Evolutionary conservation across 2,329 filamentous ascomycete species (phyloP).

Genomic region (Alternaria arborescens): DNA sequence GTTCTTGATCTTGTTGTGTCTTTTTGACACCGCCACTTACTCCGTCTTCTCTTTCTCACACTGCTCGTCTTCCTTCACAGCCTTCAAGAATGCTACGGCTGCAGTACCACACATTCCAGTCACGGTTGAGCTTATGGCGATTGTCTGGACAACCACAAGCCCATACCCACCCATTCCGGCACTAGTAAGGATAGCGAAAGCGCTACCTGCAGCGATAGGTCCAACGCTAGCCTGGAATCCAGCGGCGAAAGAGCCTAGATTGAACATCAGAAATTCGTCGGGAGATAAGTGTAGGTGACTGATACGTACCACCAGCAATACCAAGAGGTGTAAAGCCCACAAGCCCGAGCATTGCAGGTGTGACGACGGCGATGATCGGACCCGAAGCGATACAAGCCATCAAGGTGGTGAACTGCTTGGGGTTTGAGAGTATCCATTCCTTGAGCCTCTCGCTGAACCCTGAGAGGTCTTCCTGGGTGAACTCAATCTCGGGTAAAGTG

Average conservation of each 20-base stretch:
- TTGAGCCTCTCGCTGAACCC: too few species aligned
- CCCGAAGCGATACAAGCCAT: too few species aligned
- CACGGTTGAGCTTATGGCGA: not conserved
- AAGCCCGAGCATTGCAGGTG: too few species aligned
- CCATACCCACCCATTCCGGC: not conserved
- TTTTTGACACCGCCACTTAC: not conserved
- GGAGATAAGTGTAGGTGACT: too few species aligned
- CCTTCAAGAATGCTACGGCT: not conserved
- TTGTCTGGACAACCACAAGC: not conserved
- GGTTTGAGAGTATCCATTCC: too few species aligned
- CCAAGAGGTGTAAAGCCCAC: too few species aligned
- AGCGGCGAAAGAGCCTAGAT: not conserved
- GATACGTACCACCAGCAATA: too few species aligned
- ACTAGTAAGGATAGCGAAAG: not conserved
- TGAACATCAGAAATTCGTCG: not conserved
- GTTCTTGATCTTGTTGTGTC: not conserved
- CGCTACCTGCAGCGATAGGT: not conserved
- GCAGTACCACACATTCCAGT: not conserved
- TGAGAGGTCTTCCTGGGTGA: too few species aligned
- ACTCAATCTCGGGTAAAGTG: too few species aligned
- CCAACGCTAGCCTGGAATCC: not conserved
- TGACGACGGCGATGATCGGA: too few species aligned
- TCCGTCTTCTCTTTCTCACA: not conserved
- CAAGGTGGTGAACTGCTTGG: accelerated
- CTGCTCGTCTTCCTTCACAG: not conserved